Base-by-base conservation (phyloP, 257 asterid species). In the Anisodus tanguticus region DNA sequence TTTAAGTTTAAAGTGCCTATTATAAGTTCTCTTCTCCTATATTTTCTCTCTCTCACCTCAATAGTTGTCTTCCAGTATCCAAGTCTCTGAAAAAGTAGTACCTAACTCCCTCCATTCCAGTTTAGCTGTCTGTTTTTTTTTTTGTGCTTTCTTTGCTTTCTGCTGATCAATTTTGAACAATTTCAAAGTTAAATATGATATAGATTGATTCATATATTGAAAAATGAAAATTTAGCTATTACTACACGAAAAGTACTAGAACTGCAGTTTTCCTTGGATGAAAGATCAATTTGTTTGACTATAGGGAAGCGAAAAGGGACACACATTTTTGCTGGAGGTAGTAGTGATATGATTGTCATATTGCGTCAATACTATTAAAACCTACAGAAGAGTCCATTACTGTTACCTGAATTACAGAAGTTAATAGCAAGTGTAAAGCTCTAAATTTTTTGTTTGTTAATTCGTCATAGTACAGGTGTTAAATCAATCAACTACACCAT, bases 141-240 rank as follows among this genome's bases (percentile, higher is more conserved):
- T 31, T 31, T 31, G 35, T 31, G 35, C 5, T 54, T 11, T 54
- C 58, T 11, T 41, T 74, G 43, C 60, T 74, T 72, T 74, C 62
- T 71, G 80, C 80, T 71, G 58, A 47, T 49, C 37, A 31, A 74
- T 31, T 74, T 67, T 74, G 80, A 22, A 17, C 60, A 49, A 54
- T 74, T 11, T 4, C 59, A 71, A 71, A 71, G 43, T 68, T 49
- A 47, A 49, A 74, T 22, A 43, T 74, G 62, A 6, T 6, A 11
- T 22, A 10, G 49, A 74, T 19, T 16, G 22, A 53, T 11, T 49
- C 10, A 13, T 74, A 19, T 22, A 49, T 74, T 57, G 62, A 19
- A 74, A 49, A 22, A 22, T 74, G 60, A 31, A 47, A 41, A 37
- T 51, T 16, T 16, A 69, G 53, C 13, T 41, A 70, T 39, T 70